These are phyloP conservation scores for Fusarium fujikuroi DNA, from an alignment of 2,329 filamentous ascomycete species.

Conservation along the genomic window DNA sequence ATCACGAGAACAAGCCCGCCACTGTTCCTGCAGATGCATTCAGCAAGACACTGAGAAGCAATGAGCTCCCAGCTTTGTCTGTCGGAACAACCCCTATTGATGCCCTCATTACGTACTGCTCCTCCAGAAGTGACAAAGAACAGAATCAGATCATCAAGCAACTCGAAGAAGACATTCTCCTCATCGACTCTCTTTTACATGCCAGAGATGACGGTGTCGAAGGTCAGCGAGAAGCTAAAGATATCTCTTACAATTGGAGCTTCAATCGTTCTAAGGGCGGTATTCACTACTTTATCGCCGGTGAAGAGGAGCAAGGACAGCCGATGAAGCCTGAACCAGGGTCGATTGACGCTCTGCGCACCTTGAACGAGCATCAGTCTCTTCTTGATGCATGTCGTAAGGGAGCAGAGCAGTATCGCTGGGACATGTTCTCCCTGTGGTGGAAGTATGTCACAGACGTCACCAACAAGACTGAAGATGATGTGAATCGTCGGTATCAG, in stretches of 20 bases:
- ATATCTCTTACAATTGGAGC: neutral
- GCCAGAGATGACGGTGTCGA: neutral
- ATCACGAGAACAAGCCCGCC: neutral
- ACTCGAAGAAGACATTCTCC: neutral
- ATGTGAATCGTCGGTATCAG: neutral
- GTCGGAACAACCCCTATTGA: neutral
- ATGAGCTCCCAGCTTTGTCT: neutral
- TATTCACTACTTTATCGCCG: neutral
- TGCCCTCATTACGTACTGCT: neutral
- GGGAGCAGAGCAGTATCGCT: neutral
- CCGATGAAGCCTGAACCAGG: neutral
- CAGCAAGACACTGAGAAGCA: too few relatives aligned
- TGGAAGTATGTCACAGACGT: neutral
- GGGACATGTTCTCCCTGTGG: neutral
- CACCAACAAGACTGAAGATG: neutral
- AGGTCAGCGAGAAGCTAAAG: neutral
- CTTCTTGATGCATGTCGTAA: neutral
- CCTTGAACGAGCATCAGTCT: neutral
- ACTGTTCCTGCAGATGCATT: too few relatives aligned
- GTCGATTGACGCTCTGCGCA: neutral
- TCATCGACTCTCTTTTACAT: neutral
- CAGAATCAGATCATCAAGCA: neutral
- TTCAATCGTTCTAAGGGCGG: neutral
- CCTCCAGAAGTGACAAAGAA: rapidly evolving
- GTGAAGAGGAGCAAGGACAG: rapidly evolving